A percentile compares a stretch with the other conserved stretches of the same genome.
Conservation (phyloP, 768 basidiomycete species). For the Megacollybia marginata region DNA sequence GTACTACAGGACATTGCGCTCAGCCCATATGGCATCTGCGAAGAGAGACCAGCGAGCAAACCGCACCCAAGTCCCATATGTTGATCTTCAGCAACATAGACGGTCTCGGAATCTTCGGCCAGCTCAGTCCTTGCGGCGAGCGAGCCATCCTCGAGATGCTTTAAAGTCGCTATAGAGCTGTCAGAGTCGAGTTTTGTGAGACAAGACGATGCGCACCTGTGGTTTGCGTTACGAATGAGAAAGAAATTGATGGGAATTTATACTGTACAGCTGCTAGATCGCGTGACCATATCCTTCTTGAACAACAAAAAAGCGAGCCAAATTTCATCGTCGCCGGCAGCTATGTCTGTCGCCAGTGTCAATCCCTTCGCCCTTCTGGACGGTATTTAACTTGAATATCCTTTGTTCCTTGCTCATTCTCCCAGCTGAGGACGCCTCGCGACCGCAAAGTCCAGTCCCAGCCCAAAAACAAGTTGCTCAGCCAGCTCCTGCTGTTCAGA, state of each 20-base stretch:
- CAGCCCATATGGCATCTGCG: constrained; percentile 59
- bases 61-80: constrained; percentile 89
- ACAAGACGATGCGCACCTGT: constrained; percentile 42
- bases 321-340: constrained; percentile 40
- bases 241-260: constrained; percentile 8
- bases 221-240: constrained; percentile 47
- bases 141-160: constrained; percentile 87
- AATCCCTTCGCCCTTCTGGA: constrained; percentile 82
- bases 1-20: constrained; percentile 93
- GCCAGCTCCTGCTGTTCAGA: constrained; percentile 24
- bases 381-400: constrained; percentile 38
- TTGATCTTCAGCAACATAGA: constrained; percentile 71
- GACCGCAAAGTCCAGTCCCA: constrained; percentile 32
- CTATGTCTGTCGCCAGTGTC: constrained; percentile 86
- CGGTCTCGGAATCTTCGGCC: constrained; percentile 88
- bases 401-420: constrained; percentile 9
- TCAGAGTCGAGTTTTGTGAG: background rate
- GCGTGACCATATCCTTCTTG: background rate
- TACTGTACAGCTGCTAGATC: constrained; percentile 37
- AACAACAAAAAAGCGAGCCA: background rate
- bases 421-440: constrained; percentile 41
- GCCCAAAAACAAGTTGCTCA: constrained; percentile 20
- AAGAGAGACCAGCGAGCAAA: constrained; percentile 44
- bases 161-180: constrained; percentile 49
- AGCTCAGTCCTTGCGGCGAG: constrained; percentile 65